Evolutionary conservation across 2,329 filamentous ascomycete genomes (phyloP), one percentile per base, ranked within the genome.

Genomic region (Cordyceps cateniannulata): DNA sequence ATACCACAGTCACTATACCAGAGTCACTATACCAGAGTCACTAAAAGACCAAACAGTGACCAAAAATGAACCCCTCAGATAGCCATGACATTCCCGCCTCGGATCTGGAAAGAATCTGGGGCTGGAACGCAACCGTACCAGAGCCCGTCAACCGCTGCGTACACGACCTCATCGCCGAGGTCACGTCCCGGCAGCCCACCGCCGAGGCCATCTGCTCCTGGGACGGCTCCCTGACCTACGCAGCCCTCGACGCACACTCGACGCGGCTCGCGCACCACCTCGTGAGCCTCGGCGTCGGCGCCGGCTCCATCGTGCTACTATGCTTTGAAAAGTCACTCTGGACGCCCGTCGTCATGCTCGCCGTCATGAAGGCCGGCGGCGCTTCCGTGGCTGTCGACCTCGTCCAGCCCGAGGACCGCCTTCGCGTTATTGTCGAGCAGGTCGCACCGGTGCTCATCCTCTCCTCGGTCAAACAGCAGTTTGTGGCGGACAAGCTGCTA

Each of bases 181-280:
- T 71, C 44, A 72, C 72, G 12, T 63, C 60, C 16, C 66, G 65
- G 45, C 65, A 68, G 4, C 75, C 76, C 0, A 61, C 64, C 9
- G 67, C 70, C 5, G 65, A 67, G 10, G 77, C 77, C 24, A 69
- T 79, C 38, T 69, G 73, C 55, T 74, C 77, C 2, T 79, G 76
- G 76, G 77, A 79, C 61, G 77, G 77, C 16, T 62, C 66, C 49
- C 71, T 77, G 59, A 76, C 75, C 14, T 79, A 78, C 62, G 59
- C 66, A 51, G 70, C 79, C 38, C 67, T 78, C 2, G 65, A 69
- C 32, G n/a, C 42, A 1, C 45, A 63, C 9, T 63, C 65, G 1
- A 54, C 49, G 38, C 50, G 29, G 10, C 57, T 68, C 10, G 65
- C 65, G 12, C 51, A 42, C 12, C 59, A 63, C 12, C 52, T 68